Percentiles rank a stretch among this genome's conserved stretches.
Evolutionary conservation across 768 basidiomycete genomes (phyloP).

Genomic region (Amanita thiersii): DNA sequence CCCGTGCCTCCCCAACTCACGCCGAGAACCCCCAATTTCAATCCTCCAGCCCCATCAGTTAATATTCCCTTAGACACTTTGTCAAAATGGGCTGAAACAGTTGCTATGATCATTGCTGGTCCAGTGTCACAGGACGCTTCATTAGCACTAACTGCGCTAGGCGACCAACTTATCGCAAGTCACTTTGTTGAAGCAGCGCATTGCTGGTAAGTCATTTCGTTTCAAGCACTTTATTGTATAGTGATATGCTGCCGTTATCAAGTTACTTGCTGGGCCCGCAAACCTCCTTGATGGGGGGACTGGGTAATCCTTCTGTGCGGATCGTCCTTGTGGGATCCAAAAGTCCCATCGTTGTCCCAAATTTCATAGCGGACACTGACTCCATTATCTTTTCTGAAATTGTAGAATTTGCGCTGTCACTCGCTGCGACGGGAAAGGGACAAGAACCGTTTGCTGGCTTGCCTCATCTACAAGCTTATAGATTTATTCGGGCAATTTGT

Average conservation of each 20-base stretch:
- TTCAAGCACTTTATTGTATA: not conserved
- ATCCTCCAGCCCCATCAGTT: conserved; percentile 29
- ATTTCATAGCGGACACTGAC: conserved; percentile 61
- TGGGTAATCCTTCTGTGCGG: conserved; percentile 59
- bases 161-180: conserved; percentile 68
- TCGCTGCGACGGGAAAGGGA: conserved; percentile 67
- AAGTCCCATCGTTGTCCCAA: conserved; percentile 41
- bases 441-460: conserved; percentile 81
- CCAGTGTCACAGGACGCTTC: conserved; percentile 62
- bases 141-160: conserved; percentile 72
- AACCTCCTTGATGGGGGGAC: conserved; percentile 63
- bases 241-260: conserved; percentile 10
- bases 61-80: conserved; percentile 58
- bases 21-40: conserved; percentile 60
- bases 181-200: conserved; percentile 83
- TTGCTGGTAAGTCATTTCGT: conserved; percentile 58
- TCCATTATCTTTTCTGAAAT: conserved; percentile 83
- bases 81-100: conserved; percentile 78
- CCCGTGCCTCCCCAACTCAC: conserved; percentile 30
- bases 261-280: conserved; percentile 87
- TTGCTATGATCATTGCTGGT: conserved; percentile 74
- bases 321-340: conserved; percentile 68
- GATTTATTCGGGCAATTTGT: conserved; percentile 65
- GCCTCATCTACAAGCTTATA: conserved; percentile 82
- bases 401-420: conserved; percentile 81